Conservation (phyloP, 192 early-diverging fungal species). For the Chytriomyces sp. region DNA sequence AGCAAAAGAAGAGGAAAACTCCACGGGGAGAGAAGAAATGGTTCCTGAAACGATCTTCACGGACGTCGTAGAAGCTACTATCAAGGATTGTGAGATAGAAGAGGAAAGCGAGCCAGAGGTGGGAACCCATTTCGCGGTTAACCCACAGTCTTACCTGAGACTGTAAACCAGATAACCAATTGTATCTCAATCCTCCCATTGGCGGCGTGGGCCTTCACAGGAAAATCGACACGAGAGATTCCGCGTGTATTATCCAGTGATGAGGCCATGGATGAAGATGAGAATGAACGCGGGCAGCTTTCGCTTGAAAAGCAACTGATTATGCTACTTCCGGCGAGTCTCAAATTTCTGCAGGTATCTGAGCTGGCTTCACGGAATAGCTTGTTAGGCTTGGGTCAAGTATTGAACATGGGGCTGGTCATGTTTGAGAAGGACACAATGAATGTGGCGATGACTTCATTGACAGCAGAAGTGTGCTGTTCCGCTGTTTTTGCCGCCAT, state of each 20-base stretch:
- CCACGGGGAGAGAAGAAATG: not conserved
- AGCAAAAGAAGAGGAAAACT: not conserved
- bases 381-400: conserved; percentile 7
- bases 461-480: conserved; percentile 13
- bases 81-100: conserved; percentile 1
- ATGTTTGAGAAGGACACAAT: conserved; percentile 7
- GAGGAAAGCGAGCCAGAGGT: not conserved
- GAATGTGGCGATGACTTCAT: not conserved
- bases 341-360: conserved; percentile 17
- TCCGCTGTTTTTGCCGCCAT: conserved; percentile 23
- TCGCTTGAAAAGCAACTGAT: conserved; percentile 19
- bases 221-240: not conserved
- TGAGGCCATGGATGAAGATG: not conserved
- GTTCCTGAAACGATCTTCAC: conserved; percentile 14
- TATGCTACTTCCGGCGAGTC: conserved; percentile 18
- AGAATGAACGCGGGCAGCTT: not conserved
- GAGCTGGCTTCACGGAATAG: not conserved
- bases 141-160: not conserved
- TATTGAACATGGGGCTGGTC: conserved; percentile 22
- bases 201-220: conserved; percentile 6
- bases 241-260: not conserved
- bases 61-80: conserved; percentile 25
- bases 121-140: not conserved
- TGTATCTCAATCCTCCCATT: conserved; percentile 5
- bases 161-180: not conserved